Percentiles rank a stretch among this genome's conserved stretches.
These are phyloP conservation scores for Pseudogymnoascus sp. DNA, from an alignment of 2,329 filamentous ascomycete species.

Conservation along the genomic window DNA sequence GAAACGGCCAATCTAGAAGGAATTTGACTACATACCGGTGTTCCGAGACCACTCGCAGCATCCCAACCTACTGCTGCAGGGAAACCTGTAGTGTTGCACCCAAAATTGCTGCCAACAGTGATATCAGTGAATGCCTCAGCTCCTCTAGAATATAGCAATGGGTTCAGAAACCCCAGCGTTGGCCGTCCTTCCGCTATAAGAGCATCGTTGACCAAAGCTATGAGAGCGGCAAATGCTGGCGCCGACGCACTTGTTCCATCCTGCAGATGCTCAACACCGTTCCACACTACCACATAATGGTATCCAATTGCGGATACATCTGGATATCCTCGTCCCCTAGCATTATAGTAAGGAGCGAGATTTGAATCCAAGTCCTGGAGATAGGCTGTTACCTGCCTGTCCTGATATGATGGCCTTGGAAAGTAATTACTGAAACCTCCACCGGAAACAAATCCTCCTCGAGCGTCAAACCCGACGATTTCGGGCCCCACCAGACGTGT, in stretches of 20 bases:
- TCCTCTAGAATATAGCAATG: constrained; percentile 32
- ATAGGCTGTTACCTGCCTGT: constrained; percentile 33
- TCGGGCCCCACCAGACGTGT: constrained; percentile 25
- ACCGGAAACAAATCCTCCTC: constrained; percentile 30
- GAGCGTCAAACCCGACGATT: constrained; percentile 29
- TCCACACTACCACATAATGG: constrained; percentile 39
- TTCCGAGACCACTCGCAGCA: constrained; percentile 31
- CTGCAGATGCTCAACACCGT: constrained; percentile 30
- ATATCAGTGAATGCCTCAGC: constrained; percentile 33
- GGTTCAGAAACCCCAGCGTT: constrained; percentile 35
- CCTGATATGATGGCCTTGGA: constrained; percentile 38
- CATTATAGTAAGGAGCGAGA: constrained; percentile 38
- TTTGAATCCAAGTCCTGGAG: constrained; percentile 33
- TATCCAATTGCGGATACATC: constrained; percentile 49
- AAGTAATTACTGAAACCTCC: constrained; percentile 49
- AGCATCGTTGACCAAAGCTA: constrained; percentile 55
- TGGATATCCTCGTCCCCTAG: constrained; percentile 39
- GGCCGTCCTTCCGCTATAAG: constrained; percentile 41
- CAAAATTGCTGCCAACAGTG: constrained; percentile 29
- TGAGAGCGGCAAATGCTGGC: constrained; percentile 47
- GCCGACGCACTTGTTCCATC: constrained; percentile 45
- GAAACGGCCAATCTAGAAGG: constrained; percentile 11
- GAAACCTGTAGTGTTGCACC: constrained; percentile 28
- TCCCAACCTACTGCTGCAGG: constrained; percentile 30
- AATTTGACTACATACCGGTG: constrained; percentile 23